Evolutionary conservation across 768 basidiomycete genomes (phyloP), one percentile per base, ranked within the genome.

Genomic region (Multifurca ochricompacta): DNA sequence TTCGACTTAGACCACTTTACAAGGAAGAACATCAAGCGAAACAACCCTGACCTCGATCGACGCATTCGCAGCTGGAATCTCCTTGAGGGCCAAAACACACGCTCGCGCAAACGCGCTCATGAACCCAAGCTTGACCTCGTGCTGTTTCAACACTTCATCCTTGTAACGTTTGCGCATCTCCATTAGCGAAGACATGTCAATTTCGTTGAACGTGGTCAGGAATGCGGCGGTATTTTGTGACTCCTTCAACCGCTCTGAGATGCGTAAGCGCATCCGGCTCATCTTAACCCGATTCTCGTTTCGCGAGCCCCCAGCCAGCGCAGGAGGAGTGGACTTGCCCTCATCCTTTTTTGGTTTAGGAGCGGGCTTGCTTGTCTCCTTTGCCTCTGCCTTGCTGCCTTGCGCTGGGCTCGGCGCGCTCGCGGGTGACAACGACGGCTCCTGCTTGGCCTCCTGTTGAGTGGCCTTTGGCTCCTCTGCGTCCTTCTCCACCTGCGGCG

Each of bases 201-300:
- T 91, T 73, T 99, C 95, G 74, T 99, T 97, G 81, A 99, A 99
- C 23, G 95, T 98, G 31, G 96, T 98, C 56, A 98, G 71, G 46
- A 92, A 94, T 43, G 95, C 95, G 4, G 95, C 96, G 18, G 90
- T 82, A 67, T 97, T 96, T 70, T 99, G 95, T 21, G 94, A 95
- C 68, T 96, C 87, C 75, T 99, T 99, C 68, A 99, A 81, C 48
- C 95, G 92, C 72, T 94, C 91, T 43, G 94, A 87, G 65, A 99
- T 99, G 58, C 94, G 91, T 59, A 89, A 77, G 43, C 95, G 90
- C 96, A 99, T 99, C 48, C 94, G 86, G 70, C 82, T 94, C 94
- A 99, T 97, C 77, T 97, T 98, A 66, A 98, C 93, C 66, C 94
- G 77, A 13, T 89, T 95, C 77, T 97, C 94, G 58, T 75, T 81